Base-by-base conservation (phyloP, 371 early-diverging fungal genomes). In the Zychaea mexicana region DNA sequence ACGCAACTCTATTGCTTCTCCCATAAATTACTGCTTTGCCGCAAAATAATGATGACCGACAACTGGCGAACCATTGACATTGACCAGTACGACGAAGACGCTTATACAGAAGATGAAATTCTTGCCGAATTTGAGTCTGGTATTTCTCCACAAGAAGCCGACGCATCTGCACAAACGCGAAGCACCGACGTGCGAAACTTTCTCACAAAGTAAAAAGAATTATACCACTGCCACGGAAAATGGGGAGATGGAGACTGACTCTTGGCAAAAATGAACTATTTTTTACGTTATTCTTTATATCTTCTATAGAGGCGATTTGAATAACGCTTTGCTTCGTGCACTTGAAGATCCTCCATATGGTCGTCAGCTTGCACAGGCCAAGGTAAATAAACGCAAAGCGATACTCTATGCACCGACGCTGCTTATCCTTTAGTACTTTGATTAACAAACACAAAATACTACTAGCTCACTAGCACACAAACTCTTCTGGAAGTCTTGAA, bases 341-440 rank as follows among this genome's bases (percentile, higher is more conserved):
- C 81, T 95, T 36, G 85, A 88, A 52, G 81, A 90, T 47, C 94
- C 96, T n/a, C 94, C 95, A n/a, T 91, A 90, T 65, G 94, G 94
- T 28, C 81, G 78, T 38, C 78, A 85, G 47, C 71, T 87, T 45
- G 88, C 88, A 13, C 60, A 81, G 42, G 85, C 90, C 60, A 95
- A 95, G 85, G 93, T 91, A 82, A 32, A 31, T 52, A 39, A 15
- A 39, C n/a, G n/a, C n/a, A n/a, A n/a, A n/a, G n/a, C n/a, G n/a
- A n/a, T n/a, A n/a, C n/a, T n/a, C n/a, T n/a, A n/a, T n/a, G n/a
- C n/a, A 19, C n/a, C 24, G 21, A 36, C 38, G 3, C 4, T 4
- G 6, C 3, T 15, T 57, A 57, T 57, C 6, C 17, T 6, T 57
- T n/a, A 30, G 9, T 8, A 12, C 38, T 9, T 36, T 15, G 38